Conservation (phyloP, 495 filamentous ascomycete species). For the Penicilliopsis zonata region DNA sequence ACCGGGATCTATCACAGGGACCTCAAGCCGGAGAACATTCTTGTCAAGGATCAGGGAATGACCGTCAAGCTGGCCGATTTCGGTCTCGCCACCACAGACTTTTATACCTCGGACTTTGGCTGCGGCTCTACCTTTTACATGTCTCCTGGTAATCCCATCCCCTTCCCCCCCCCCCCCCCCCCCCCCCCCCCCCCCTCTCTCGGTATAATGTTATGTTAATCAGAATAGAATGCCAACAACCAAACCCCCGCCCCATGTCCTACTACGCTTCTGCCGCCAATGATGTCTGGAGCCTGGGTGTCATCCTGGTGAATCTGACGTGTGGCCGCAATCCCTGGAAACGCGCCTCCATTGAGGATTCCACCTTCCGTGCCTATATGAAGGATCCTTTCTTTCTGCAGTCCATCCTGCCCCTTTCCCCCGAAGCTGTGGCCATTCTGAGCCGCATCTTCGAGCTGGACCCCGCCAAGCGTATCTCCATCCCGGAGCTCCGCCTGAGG, state of each 20-base stretch:
- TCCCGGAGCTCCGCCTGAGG: constrained; percentile 65
- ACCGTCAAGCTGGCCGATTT: constrained; percentile 96
- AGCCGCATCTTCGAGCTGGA: constrained; percentile 82
- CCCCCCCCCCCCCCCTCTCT: constrained; percentile 3
- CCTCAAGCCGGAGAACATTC: constrained; percentile 95
- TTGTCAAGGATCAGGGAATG: constrained; percentile 77
- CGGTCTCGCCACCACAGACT: constrained; percentile 79
- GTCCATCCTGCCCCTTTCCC: constrained; percentile 84
- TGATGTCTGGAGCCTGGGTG: constrained; percentile 95
- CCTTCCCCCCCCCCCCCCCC: neutral
- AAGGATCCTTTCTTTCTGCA: constrained; percentile 80
- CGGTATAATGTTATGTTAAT: constrained; percentile 9
- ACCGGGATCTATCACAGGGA: constrained; percentile 95
- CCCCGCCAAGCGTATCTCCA: constrained; percentile 72
- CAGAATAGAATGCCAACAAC: constrained; percentile 80
- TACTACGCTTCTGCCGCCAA: constrained; percentile 90
- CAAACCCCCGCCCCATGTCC: constrained; percentile 59
- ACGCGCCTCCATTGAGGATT: constrained; percentile 81
- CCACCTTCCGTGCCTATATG: constrained; percentile 86
- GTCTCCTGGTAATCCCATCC: constrained; percentile 71
- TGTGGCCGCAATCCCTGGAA: constrained; percentile 99
- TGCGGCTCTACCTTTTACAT: constrained; percentile 99
- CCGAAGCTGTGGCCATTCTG: constrained; percentile 81
- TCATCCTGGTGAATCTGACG: constrained; percentile 94
- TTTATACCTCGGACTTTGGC: constrained; percentile 83